Evolutionary conservation across 768 basidiomycete genomes (phyloP).

Genomic region (Lactifluus volemus): DNA sequence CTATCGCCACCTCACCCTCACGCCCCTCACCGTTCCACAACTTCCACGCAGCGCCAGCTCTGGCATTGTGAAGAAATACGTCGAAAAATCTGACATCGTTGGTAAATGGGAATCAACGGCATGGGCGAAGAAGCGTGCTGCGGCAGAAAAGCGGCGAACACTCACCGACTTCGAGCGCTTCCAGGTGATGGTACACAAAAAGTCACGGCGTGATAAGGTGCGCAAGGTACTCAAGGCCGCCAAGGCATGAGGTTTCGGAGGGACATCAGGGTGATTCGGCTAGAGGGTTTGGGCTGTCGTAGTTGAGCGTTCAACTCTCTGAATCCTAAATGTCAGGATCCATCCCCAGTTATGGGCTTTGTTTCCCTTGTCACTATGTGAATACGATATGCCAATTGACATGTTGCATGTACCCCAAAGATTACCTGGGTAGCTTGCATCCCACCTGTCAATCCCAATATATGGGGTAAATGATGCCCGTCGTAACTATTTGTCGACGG

Average conservation of each 20-base stretch:
- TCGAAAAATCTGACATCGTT: slow-evolving; percentile 77
- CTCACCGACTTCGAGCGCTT: slow-evolving; percentile 92
- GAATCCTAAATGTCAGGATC: background rate
- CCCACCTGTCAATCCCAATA: no score
- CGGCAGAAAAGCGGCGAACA: slow-evolving; percentile 61
- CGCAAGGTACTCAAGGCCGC: slow-evolving; percentile 60
- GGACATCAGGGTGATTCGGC: background rate
- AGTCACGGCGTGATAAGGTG: slow-evolving; percentile 69
- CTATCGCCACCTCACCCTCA: slow-evolving; percentile 89
- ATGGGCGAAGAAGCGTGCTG: slow-evolving; percentile 85
- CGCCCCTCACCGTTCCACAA: slow-evolving; percentile 69
- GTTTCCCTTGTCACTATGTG: background rate
- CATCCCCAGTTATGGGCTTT: background rate
- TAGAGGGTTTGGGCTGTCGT: background rate
- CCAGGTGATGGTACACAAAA: slow-evolving; percentile 82
- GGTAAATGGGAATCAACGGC: slow-evolving; percentile 83
- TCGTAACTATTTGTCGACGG: no score
- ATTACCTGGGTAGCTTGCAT: background rate
- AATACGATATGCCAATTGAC: background rate
- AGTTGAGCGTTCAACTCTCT: background rate
- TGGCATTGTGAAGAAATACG: slow-evolving; percentile 71
- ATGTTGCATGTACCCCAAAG: background rate
- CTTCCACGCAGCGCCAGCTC: slow-evolving; percentile 85
- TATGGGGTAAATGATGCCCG: no score
- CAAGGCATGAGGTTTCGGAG: slow-evolving; percentile 32